Evolutionary conservation across 2,329 filamentous ascomycete genomes (phyloP).

Genomic region (Aspergillus sp.): DNA sequence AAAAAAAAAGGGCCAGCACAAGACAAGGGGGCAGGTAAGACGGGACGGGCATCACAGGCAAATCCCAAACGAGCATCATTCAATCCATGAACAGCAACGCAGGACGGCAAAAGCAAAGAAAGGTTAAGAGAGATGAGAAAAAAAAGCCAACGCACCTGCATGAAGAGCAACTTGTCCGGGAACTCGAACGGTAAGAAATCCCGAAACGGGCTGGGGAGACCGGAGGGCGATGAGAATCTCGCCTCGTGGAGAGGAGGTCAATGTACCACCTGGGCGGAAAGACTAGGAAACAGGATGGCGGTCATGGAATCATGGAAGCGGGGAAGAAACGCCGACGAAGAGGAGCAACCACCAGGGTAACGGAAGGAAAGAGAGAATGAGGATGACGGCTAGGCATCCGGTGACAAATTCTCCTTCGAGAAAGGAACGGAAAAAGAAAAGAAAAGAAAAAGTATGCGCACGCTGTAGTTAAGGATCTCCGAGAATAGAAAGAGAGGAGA

Average conservation of each 20-base stretch:
- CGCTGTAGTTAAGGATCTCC: background rate
- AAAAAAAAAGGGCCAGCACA: background rate
- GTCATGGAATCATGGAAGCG: constrained; percentile 42
- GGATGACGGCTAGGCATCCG: constrained; percentile 23
- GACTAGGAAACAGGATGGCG: constrained; percentile 28
- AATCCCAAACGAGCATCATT: background rate
- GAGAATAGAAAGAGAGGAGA: background rate
- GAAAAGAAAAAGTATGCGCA: background rate
- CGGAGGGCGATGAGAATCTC: constrained; percentile 22
- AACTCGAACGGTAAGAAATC: constrained; percentile 20
- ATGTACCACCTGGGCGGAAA: constrained; percentile 38
- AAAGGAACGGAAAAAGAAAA: constrained; percentile 3
- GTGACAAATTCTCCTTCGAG: constrained; percentile 12
- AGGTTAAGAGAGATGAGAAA: background rate
- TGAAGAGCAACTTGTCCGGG: constrained; percentile 33
- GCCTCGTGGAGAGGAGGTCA: constrained; percentile 32
- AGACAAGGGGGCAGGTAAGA: background rate
- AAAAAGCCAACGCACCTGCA: constrained; percentile 36
- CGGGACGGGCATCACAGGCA: background rate
- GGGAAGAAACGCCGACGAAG: constrained; percentile 26
- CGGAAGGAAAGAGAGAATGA: constrained; percentile 15
- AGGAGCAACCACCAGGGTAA: constrained; percentile 23
- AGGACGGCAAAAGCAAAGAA: constrained; percentile 3
- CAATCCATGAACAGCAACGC: background rate
- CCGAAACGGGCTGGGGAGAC: constrained; percentile 23